Evolutionary conservation across 2,329 filamentous ascomycete species (phyloP).

Genomic region (Passalora sequoiae): DNA sequence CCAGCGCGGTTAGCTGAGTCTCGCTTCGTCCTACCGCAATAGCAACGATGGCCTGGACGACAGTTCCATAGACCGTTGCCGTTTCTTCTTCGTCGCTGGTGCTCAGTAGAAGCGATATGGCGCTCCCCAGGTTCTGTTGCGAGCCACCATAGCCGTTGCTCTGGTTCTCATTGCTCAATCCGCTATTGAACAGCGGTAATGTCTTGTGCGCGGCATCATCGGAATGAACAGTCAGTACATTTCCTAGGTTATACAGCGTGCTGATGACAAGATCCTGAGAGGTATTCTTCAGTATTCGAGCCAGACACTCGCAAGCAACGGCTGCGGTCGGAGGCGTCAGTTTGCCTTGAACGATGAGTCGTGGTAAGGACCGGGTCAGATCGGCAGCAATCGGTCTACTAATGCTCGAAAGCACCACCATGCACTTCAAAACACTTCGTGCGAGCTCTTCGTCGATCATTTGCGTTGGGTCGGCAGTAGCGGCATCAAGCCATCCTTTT

Average conservation of each 20-base stretch:
- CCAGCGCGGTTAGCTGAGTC: conserved; percentile 86
- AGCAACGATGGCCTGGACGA: conserved; percentile 93
- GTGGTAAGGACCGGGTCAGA: conserved; percentile 72
- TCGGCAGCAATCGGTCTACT: conserved; percentile 67
- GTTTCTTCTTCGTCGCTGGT: conserved; percentile 74
- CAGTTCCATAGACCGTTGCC: conserved; percentile 70
- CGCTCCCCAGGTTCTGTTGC: conserved; percentile 53
- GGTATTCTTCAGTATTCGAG: conserved; percentile 71
- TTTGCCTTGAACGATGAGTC: conserved; percentile 80
- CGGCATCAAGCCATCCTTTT: conserved; percentile 79
- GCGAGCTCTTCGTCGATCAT: conserved; percentile 77
- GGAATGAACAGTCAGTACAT: conserved; percentile 74
- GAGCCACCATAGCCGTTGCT: conserved; percentile 16
- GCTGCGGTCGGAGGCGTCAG: conserved; percentile 64
- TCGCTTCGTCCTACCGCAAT: conserved; percentile 78
- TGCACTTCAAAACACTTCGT: conserved; percentile 69
- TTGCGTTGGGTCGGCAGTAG: conserved; percentile 70
- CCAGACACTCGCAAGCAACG: conserved; percentile 78
- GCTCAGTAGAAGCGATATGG: conserved; percentile 68
- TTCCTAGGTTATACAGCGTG: conserved; percentile 92
- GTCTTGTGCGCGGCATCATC: conserved; percentile 48
- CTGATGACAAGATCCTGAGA: conserved; percentile 93
- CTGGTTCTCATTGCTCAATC: conserved; percentile 13
- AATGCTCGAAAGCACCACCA: conserved; percentile 74
- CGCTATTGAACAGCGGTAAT: conserved; percentile 47